Percentiles rank a stretch among this genome's conserved stretches.
These are phyloP conservation scores for Sarocladiaceae sp. DNA, from an alignment of 2,329 filamentous ascomycete species.

Conservation along the genomic window DNA sequence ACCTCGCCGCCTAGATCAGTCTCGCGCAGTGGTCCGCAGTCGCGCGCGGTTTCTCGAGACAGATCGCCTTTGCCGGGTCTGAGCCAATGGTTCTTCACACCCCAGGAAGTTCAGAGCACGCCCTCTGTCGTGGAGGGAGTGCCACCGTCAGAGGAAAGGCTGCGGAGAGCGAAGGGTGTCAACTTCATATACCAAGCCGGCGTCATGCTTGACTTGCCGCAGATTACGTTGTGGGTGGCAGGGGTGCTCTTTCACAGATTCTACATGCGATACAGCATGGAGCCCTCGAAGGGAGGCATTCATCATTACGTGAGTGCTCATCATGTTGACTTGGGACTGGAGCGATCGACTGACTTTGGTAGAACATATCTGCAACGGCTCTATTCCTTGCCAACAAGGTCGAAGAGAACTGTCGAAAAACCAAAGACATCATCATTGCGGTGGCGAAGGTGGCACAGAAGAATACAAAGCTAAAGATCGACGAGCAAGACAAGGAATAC, in stretches of 20 bases:
- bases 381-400: conserved; percentile 95
- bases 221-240: conserved; percentile 86
- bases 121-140: conserved; percentile 84
- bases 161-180: conserved; percentile 80
- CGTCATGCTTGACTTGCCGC: conserved; percentile 84
- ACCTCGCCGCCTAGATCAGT: conserved; percentile 47
- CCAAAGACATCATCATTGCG: conserved; percentile 87
- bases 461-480: conserved; percentile 80
- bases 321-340: not conserved
- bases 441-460: conserved; percentile 95
- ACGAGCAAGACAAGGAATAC: conserved; percentile 96
- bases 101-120: conserved; percentile 73
- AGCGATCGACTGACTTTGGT: conserved; percentile 5
- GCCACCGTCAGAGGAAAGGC: conserved; percentile 66
- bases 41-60: conserved; percentile 33
- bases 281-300: conserved; percentile 66
- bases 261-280: conserved; percentile 83
- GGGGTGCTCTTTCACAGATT: conserved; percentile 94
- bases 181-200: conserved; percentile 96
- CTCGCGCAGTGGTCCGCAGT: conserved; percentile 21
- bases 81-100: conserved; percentile 83
- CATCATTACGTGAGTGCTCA: conserved; percentile 75
- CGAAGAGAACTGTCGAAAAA: conserved; percentile 93
- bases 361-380: conserved; percentile 82
- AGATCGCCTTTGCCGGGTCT: conserved; percentile 29